Evolutionary conservation across 805 yeast genomes (phyloP), one percentile per base, ranked within the genome.

Genomic region (Candida montana): DNA sequence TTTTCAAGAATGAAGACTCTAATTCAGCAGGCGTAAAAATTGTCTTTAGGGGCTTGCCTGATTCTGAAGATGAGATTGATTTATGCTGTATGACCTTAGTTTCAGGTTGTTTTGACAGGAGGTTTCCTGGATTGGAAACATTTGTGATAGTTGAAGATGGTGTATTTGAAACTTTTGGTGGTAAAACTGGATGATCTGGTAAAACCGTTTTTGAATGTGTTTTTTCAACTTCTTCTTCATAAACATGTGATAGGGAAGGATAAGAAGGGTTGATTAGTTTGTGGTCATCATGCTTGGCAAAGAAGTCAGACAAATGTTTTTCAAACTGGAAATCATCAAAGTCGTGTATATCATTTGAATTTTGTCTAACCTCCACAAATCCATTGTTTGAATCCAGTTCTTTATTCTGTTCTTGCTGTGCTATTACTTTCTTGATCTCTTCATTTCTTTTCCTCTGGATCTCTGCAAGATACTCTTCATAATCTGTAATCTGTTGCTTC

Each of bases 11-110:
- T 19, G 53, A 45, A 2, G 57, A 42, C 24, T 74, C 64, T 16
- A 80, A 59, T 20, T 59, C 58, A 0, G 57, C 39, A 1, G 86
- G 82, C 11, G 79, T 54, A 51, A 68, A 78, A 2, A 78, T 57
- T 0, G 76, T 65, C 39, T 83, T 64, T 38, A 80, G 54, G 4
- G 79, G 75, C 9, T 63, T 63, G 0, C 83, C 82, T n/a, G 72
- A 74, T 51, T 78, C 84, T 1, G 81, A 75, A 33, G 54, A 57
- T 39, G 67, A 64, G 20, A 59, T 62, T 0, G 69, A 62, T 47
- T 64, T 65, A 48, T 72, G 76, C 10, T 58, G 48, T 5, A 45
- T 39, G 1, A 33, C 10, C 8, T 23, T 30, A 9, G 21, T 19
- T n/a, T 26, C 29, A 5, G 40, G 29, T 21, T 21, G n/a, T n/a